Conservation (phyloP, 768 basidiomycete species). For the Agaricus bisporus region DNA sequence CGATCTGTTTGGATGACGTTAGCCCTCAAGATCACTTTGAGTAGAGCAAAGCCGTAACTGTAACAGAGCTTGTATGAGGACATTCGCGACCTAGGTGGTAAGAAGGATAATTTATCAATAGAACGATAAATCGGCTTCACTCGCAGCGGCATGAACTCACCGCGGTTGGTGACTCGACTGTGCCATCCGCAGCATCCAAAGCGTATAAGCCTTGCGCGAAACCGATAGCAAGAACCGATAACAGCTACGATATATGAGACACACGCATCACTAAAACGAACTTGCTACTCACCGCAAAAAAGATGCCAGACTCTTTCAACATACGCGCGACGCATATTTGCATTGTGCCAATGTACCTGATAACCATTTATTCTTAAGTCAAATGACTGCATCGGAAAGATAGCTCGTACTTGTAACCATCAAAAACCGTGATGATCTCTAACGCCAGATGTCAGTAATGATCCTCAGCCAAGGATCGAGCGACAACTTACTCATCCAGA, state of each 20-base stretch:
- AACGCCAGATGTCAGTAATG: neutral
- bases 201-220: constrained; percentile 88
- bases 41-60: constrained; percentile 36
- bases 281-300: constrained; percentile 63
- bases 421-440: constrained; percentile 80
- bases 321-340: constrained; percentile 92
- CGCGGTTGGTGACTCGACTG: constrained; percentile 41
- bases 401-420: constrained; percentile 64
- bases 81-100: constrained; percentile 51
- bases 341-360: constrained; percentile 83
- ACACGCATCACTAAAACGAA: neutral
- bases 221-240: constrained; percentile 78
- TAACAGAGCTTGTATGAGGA: constrained; percentile 76
- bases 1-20: constrained; percentile 30
- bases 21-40: neutral
- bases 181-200: constrained; percentile 85
- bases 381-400: neutral
- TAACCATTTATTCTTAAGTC: neutral
- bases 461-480: neutral
- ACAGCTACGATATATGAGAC: constrained; percentile 41
- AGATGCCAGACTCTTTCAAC: constrained; percentile 89
- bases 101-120: neutral
- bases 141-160: constrained; percentile 26
- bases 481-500: constrained; percentile 79
- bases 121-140: neutral